phyloP scores from a whole-genome alignment of 202 grass and related monocot genomes.

The Elaeis oleifera region DNA sequence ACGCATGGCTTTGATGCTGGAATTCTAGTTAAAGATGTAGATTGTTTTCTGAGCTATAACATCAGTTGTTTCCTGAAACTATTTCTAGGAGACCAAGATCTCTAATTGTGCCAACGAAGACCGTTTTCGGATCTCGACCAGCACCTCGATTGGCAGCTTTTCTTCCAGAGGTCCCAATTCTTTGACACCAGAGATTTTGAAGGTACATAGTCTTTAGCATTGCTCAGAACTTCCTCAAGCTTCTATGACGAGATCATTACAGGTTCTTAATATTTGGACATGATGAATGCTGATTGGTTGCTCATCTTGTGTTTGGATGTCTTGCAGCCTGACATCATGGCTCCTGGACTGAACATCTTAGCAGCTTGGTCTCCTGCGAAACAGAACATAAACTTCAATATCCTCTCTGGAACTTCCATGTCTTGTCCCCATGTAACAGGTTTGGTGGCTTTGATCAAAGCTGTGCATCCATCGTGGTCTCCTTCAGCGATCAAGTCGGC shows the following conservation, averaged over 20 bases:
- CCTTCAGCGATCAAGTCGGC: conserved; percentile 82
- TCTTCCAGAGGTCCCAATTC: conserved; percentile 85
- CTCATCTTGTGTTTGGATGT: background rate
- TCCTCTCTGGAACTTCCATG: conserved; percentile 83
- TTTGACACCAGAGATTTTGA: conserved; percentile 64
- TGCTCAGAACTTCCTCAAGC: too few relatives aligned
- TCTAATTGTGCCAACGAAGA: conserved; percentile 58
- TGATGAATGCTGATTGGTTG: background rate
- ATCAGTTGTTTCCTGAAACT: background rate
- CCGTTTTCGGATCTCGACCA: conserved; percentile 23
- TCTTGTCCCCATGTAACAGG: conserved; percentile 71
- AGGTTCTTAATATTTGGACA: too few relatives aligned
- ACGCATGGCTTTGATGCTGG: background rate
- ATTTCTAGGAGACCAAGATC: conserved; percentile 40
- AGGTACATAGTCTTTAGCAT: conserved; percentile 25
- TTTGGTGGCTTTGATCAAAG: conserved; percentile 61
- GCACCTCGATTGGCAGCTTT: conserved; percentile 51
- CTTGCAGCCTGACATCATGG: conserved; percentile 55
- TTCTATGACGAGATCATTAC: too few relatives aligned
- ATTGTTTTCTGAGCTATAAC: too few relatives aligned
- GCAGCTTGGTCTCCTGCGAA: conserved; percentile 67
- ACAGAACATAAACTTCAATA: conserved; percentile 48
- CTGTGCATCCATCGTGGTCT: conserved; percentile 63
- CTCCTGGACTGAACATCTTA: conserved; percentile 71
- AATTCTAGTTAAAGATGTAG: too few relatives aligned